Percentiles rank a stretch among this genome's conserved stretches.
Evolutionary conservation across 2,329 filamentous ascomycete species (phyloP).

Genomic region (Cladophialophora bantiana): DNA sequence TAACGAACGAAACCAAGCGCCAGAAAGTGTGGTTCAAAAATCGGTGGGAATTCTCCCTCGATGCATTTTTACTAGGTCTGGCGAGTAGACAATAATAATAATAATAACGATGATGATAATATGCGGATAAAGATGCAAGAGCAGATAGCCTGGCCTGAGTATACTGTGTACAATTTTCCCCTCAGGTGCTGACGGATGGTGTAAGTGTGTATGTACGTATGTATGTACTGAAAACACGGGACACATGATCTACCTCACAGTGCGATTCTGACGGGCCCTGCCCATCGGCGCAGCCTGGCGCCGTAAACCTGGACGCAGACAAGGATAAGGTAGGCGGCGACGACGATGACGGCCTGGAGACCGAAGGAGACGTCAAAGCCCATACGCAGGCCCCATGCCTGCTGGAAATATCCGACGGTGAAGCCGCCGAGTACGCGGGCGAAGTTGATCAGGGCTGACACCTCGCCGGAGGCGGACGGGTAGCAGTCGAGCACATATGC

Average conservation of each 20-base stretch:
- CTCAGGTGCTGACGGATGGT: too few species aligned
- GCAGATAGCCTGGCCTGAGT: too few species aligned
- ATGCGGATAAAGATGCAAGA: too few species aligned
- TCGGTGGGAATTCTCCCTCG: too few species aligned
- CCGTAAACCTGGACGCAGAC: conserved; percentile 50
- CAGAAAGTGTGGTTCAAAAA: too few species aligned
- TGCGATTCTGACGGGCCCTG: conserved; percentile 39
- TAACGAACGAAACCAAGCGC: too few species aligned
- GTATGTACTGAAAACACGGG: too few species aligned
- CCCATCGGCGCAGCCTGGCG: conserved; percentile 47
- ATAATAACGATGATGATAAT: too few species aligned
- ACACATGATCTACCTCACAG: background rate
- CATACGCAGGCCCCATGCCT: conserved; percentile 56
- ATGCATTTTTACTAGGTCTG: too few species aligned
- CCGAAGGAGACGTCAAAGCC: conserved; percentile 56
- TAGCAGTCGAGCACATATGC: conserved; percentile 62
- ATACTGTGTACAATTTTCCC: too few species aligned
- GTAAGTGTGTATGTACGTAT: too few species aligned
- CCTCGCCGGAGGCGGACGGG: conserved; percentile 61
- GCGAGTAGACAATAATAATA: too few species aligned
- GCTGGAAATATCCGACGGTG: conserved; percentile 55
- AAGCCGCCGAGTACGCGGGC: conserved; percentile 59
- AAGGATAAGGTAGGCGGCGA: conserved; percentile 47
- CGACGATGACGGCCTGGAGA: conserved; percentile 54
- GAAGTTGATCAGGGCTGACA: conserved; percentile 60